Evolutionary conservation across 2,329 filamentous ascomycete species (phyloP).

Genomic region (Alternaria incomplexa): DNA sequence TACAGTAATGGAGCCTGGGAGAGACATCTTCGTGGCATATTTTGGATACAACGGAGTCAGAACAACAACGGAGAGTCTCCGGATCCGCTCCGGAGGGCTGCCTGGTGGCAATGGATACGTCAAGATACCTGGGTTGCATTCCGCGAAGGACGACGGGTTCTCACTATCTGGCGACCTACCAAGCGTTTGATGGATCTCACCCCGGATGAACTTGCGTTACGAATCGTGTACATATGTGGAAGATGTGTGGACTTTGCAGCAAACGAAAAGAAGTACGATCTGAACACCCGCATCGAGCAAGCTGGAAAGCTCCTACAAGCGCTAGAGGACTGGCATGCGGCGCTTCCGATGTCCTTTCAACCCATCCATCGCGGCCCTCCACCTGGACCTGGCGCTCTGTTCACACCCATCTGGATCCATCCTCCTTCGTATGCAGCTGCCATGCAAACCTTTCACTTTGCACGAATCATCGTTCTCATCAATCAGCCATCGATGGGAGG

Average conservation of each 20-base stretch:
- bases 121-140: constrained; percentile 71
- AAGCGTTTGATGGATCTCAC: constrained; percentile 56
- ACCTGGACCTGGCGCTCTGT: constrained; percentile 18
- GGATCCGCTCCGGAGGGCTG: constrained; percentile 62
- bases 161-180: constrained; percentile 65
- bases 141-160: constrained; percentile 61
- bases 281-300: constrained; percentile 54
- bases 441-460: constrained; percentile 60
- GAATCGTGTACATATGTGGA: constrained; percentile 62
- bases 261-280: constrained; percentile 55
- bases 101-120: constrained; percentile 72
- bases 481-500: constrained; percentile 60
- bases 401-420: constrained; percentile 38
- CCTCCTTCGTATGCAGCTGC: constrained; percentile 50
- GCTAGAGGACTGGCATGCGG: constrained; percentile 58
- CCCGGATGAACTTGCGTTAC: constrained; percentile 61
- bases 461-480: constrained; percentile 60
- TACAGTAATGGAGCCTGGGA: constrained; percentile 61
- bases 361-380: constrained; percentile 46
- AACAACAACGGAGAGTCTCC: constrained; percentile 64
- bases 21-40: constrained; percentile 67
- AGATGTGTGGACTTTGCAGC: constrained; percentile 66
- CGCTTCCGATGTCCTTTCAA: constrained; percentile 54
- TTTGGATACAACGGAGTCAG: constrained; percentile 69
- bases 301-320: constrained; percentile 56